A percentile compares a stretch with the other conserved stretches of the same genome.
Conservation (phyloP, 2,329 filamentous ascomycete genomes). For the Clarireedia sp. region DNA sequence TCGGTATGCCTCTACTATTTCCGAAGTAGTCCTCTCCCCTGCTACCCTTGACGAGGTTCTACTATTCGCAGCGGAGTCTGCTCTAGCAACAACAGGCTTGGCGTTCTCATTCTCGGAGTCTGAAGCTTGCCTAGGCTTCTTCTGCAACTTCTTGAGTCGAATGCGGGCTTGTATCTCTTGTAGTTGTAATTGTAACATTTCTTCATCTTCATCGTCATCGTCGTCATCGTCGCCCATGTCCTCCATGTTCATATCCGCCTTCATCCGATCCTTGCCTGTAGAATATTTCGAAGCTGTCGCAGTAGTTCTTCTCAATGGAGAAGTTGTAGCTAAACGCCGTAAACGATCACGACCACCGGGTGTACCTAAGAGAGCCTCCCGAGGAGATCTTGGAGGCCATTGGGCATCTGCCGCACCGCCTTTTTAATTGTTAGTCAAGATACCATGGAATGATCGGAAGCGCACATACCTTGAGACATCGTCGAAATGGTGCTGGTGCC, state of each 20-base stretch:
- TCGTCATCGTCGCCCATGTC: constrained; percentile 49
- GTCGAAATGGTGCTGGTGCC: neutral
- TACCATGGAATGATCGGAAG: neutral
- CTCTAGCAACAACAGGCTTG: constrained; percentile 13
- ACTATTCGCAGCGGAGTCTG: constrained; percentile 22
- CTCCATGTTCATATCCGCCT: constrained; percentile 29
- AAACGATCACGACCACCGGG: constrained; percentile 74
- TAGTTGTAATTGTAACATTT: constrained; percentile 77
- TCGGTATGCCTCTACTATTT: neutral
- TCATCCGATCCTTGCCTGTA: constrained; percentile 14
- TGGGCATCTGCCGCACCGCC: constrained; percentile 24
- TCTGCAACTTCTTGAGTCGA: constrained; percentile 79
- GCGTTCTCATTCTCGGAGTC: constrained; percentile 20
- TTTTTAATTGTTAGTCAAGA: constrained; percentile 1
- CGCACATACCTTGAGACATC: constrained; percentile 10
- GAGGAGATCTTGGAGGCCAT: constrained; percentile 61
- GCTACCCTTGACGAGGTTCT: constrained; percentile 23
- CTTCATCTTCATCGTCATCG: constrained; percentile 64
- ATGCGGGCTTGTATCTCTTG: constrained; percentile 83
- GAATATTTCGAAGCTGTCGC: constrained; percentile 15
- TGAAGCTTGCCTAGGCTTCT: constrained; percentile 38
- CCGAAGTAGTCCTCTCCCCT: constrained; percentile 5
- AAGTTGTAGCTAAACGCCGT: constrained; percentile 60
- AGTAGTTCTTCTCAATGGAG: constrained; percentile 42
- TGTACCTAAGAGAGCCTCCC: constrained; percentile 56